Percentiles rank a stretch among this genome's conserved stretches.
Evolutionary conservation across 1,284 basidiomycete species (phyloP).

Genomic region (Puccinia triticina): DNA sequence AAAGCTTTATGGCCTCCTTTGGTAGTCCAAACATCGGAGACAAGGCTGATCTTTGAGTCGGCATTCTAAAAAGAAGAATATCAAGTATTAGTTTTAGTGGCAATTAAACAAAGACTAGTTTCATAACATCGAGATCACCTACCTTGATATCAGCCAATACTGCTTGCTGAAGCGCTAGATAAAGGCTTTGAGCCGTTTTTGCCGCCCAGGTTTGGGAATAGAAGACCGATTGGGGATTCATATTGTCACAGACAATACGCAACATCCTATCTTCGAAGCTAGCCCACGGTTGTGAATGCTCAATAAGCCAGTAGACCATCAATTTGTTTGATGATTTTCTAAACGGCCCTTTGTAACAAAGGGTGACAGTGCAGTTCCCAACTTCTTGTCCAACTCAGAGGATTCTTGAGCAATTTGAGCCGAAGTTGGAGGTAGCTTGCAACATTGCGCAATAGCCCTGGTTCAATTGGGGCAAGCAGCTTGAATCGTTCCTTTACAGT

Average conservation of each 20-base stretch:
- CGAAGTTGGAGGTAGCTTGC: too few relatives aligned
- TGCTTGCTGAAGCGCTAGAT: not conserved
- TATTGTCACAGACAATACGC: not conserved
- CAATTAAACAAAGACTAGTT: too few relatives aligned
- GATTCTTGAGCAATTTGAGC: not conserved
- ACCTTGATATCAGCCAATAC: too few relatives aligned
- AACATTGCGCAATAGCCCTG: not conserved
- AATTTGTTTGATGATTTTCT: too few relatives aligned
- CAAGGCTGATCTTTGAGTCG: not conserved
- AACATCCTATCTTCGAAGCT: too few relatives aligned
- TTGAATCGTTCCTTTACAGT: constrained; percentile 6
- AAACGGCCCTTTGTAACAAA: constrained; percentile 2
- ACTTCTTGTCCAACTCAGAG: not conserved
- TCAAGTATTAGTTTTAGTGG: too few relatives aligned
- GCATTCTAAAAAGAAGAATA: not conserved
- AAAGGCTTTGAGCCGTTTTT: not conserved
- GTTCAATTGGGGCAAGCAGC: not conserved
- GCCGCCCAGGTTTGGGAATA: not conserved
- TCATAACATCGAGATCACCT: not conserved
- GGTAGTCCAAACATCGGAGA: not conserved
- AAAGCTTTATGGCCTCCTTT: too few relatives aligned
- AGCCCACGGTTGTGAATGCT: too few relatives aligned
- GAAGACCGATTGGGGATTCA: not conserved
- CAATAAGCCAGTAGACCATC: too few relatives aligned
- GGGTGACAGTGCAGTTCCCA: not conserved